phyloP scores from a whole-genome alignment of 1,284 basidiomycete genomes.

The Pyrrhoderma noxium region DNA sequence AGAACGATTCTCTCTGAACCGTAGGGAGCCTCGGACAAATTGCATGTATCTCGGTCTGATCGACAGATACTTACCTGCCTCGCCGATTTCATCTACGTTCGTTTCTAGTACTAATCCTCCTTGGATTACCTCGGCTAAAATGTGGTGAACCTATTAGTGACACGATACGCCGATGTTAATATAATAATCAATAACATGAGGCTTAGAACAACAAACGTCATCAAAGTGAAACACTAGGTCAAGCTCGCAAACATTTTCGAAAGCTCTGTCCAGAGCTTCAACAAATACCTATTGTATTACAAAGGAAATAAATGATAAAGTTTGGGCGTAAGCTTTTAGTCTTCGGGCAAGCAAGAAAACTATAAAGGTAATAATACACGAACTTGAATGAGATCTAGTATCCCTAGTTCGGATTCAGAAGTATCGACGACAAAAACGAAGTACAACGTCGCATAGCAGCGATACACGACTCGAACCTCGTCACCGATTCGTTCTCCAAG shows the following conservation, averaged over 20 bases:
- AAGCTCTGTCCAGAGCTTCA: slow-evolving; percentile 90
- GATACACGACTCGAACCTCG: slow-evolving; percentile 68
- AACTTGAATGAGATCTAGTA: slow-evolving; percentile 96
- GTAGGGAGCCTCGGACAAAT: not conserved
- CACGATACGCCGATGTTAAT: slow-evolving; percentile 2
- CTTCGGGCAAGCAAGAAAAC: no score
- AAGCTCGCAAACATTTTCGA: slow-evolving; percentile 98
- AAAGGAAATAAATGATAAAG: no score
- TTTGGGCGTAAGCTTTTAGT: no score
- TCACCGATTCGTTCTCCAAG: slow-evolving; percentile 50
- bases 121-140: slow-evolving; percentile 92
- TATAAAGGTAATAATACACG: slow-evolving; percentile 22
- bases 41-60: not conserved
- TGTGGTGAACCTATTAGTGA: slow-evolving; percentile 79
- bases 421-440: slow-evolving; percentile 92
- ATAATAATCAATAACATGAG: not conserved
- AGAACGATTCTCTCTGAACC: not conserved
- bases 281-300: no score
- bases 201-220: slow-evolving; percentile 50
- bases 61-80: slow-evolving; percentile 48
- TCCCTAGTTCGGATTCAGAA: slow-evolving; percentile 92
- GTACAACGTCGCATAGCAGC: slow-evolving; percentile 96
- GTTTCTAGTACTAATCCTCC: slow-evolving; percentile 98
- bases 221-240: slow-evolving; percentile 99
- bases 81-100: slow-evolving; percentile 86